phyloP scores from a whole-genome alignment of 495 filamentous ascomycete genomes.

The Aspergillus ellipticus region DNA sequence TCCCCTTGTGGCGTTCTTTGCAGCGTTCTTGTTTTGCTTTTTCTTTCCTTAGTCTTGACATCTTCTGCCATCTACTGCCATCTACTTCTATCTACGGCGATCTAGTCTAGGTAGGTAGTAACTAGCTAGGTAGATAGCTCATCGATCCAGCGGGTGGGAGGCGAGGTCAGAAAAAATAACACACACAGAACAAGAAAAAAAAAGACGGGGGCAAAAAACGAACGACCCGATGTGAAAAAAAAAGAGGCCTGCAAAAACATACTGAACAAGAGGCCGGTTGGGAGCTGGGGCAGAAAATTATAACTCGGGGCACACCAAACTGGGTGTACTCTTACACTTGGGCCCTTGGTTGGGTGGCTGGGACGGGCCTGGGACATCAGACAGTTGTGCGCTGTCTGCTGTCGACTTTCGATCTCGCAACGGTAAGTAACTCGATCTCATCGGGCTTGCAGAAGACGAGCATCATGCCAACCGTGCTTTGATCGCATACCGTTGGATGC shows the following conservation, averaged over 20 bases:
- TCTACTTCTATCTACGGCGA: neutral
- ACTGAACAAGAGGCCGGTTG: conserved; percentile 2
- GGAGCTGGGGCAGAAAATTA: conserved; percentile 3
- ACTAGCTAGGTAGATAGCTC: neutral
- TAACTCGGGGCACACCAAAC: neutral
- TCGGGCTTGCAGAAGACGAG: neutral
- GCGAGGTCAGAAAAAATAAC: neutral
- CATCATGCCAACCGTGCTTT: no score
- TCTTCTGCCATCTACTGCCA: neutral
- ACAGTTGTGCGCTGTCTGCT: no score
- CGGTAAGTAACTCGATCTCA: no score
- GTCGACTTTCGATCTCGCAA: neutral
- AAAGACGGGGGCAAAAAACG: neutral
- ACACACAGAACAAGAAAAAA: neutral
- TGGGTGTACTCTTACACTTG: neutral
- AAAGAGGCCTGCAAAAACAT: conserved; percentile 6
- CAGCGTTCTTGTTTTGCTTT: neutral
- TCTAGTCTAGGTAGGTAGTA: neutral
- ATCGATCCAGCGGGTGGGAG: neutral
- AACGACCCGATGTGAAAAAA: conserved; percentile 3
- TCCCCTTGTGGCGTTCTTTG: neutral
- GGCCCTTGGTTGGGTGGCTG: conserved; percentile 9
- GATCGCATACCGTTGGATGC: no score
- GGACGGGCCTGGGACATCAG: conserved; percentile 19
- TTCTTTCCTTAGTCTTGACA: conserved; percentile 1